phyloP scores from a whole-genome alignment of 768 basidiomycete species.

The Candolleomyces eurysporus region DNA sequence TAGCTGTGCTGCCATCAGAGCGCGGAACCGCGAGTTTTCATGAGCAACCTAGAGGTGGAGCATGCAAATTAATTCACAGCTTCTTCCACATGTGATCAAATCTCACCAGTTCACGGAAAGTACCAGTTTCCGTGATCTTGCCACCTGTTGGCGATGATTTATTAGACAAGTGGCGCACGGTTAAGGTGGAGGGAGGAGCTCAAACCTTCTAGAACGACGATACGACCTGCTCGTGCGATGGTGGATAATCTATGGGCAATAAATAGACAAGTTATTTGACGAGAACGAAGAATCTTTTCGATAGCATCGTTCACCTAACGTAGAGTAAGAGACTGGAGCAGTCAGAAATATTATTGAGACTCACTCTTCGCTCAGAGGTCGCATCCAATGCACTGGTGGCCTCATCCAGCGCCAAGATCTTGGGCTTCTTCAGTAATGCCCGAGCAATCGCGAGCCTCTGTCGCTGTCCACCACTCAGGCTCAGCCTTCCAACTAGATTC shows the following conservation, averaged over 20 bases:
- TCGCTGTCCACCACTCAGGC: constrained; percentile 75
- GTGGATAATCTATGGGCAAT: constrained; percentile 90
- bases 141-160: constrained; percentile 47
- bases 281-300: constrained; percentile 76
- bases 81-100: background rate
- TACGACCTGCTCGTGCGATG: constrained; percentile 85
- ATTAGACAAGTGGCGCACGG: background rate
- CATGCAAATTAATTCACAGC: background rate
- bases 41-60: constrained; percentile 50
- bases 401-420: constrained; percentile 86
- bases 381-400: constrained; percentile 89
- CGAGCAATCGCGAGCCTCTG: constrained; percentile 83
- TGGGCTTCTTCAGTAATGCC: constrained; percentile 85
- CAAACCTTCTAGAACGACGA: constrained; percentile 86
- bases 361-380: constrained; percentile 77
- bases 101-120: constrained; percentile 73
- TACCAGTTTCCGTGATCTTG: constrained; percentile 76
- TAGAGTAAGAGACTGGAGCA: background rate
- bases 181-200: background rate
- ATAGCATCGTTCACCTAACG: constrained; percentile 83
- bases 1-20: constrained; percentile 88
- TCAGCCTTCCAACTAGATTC: constrained; percentile 59
- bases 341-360: constrained; percentile 13
- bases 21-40: constrained; percentile 75
- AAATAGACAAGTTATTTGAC: constrained; percentile 83